These are phyloP conservation scores for Tricholoma sp. DNA, from an alignment of 768 basidiomycete genomes.

Conservation along the genomic window DNA sequence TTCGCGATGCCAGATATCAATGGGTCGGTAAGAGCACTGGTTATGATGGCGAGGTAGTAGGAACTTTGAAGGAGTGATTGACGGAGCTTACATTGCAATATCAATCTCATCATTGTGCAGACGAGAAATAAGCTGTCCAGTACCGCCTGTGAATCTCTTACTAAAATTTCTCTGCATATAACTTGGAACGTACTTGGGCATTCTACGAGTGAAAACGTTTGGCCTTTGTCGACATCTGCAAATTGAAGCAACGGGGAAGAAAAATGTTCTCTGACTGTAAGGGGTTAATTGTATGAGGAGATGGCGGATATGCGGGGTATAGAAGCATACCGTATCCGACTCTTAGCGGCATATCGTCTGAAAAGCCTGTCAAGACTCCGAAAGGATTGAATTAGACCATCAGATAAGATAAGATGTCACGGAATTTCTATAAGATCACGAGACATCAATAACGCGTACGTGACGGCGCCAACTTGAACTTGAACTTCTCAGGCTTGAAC, in stretches of 20 bases:
- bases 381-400: not conserved
- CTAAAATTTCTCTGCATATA: constrained; percentile 1
- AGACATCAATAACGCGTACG: constrained; percentile 10
- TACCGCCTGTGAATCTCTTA: constrained; percentile 56
- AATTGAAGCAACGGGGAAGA: constrained; percentile 89
- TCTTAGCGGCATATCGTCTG: constrained; percentile 31
- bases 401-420: constrained; percentile 10
- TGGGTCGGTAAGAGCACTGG: constrained; percentile 83
- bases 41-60: constrained; percentile 1
- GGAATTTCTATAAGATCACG: not conserved
- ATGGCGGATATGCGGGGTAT: not conserved
- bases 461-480: constrained; percentile 1
- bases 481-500: no score
- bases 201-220: constrained; percentile 80
- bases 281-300: not conserved
- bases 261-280: constrained; percentile 80
- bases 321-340: constrained; percentile 41
- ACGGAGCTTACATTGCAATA: constrained; percentile 60
- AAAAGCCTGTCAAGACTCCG: no score
- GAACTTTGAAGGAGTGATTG: not conserved
- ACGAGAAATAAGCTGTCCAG: constrained; percentile 76
- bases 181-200: constrained; percentile 64
- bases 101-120: constrained; percentile 76
- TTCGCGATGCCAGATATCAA: constrained; percentile 92
- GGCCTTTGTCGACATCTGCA: constrained; percentile 57